Percentiles rank a stretch among this genome's conserved stretches.
phyloP scores from a whole-genome alignment of 2,329 filamentous ascomycete genomes.

The Apiospora hydei region DNA sequence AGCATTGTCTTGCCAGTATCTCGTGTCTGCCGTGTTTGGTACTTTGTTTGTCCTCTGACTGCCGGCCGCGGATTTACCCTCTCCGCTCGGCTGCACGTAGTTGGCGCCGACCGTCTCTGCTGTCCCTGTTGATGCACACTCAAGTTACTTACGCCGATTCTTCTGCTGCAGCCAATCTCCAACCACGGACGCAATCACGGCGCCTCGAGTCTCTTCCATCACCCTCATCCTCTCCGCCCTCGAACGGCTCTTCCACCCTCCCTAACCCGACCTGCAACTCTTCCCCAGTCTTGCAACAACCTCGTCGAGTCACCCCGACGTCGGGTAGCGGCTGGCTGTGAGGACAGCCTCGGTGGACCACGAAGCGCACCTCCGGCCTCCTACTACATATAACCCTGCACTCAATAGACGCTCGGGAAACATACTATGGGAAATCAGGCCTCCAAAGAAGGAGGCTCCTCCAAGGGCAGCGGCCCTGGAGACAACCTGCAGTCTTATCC shows the following conservation, averaged over 20 bases:
- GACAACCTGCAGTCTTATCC: constrained; percentile 84
- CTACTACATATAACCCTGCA: constrained; percentile 12
- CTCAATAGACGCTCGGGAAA: constrained; percentile 20
- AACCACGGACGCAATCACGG: constrained; percentile 59
- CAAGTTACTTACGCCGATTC: neutral
- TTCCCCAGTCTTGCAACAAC: constrained; percentile 7
- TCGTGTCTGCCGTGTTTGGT: neutral
- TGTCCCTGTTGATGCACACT: neutral
- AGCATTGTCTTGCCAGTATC: neutral
- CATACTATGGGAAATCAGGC: constrained; percentile 76
- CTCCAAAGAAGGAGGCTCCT: constrained; percentile 64
- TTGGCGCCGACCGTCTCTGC: neutral
- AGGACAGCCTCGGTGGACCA: constrained; percentile 16
- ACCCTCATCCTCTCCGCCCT: constrained; percentile 55
- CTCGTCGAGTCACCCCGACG: constrained; percentile 17
- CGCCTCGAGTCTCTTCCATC: constrained; percentile 50
- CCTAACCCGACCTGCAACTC: constrained; percentile 46
- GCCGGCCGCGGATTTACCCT: constrained; percentile 6
- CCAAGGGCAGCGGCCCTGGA: constrained; percentile 56
- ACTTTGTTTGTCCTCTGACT: neutral
- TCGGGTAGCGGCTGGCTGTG: constrained; percentile 21
- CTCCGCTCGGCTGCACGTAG: neutral
- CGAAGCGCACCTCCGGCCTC: constrained; percentile 18
- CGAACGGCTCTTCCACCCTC: constrained; percentile 61
- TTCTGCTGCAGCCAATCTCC: constrained; percentile 8